Percentiles rank a stretch among this genome's conserved stretches.
phyloP scores from a whole-genome alignment of 177 flowering plant genomes.

The Tripterygium wilfordii region DNA sequence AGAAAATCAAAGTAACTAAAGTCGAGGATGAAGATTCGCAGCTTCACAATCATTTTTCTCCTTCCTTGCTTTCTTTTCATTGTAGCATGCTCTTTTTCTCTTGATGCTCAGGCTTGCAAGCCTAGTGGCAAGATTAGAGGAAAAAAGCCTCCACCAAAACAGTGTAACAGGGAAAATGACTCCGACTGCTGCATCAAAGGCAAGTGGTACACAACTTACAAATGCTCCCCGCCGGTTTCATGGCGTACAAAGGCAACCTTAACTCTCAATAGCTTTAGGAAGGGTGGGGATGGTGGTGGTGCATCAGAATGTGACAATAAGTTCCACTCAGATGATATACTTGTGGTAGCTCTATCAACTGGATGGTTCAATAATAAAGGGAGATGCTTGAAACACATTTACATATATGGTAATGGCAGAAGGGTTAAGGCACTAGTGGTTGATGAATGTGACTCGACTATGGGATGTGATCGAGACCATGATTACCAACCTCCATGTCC shows the following conservation, averaged over 20 bases:
- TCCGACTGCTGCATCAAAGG: slow-evolving; percentile 22
- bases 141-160: slow-evolving; percentile 14
- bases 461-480: slow-evolving; percentile 21
- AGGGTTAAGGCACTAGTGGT: slow-evolving; percentile 19
- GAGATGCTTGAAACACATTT: slow-evolving; percentile 16
- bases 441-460: slow-evolving; percentile 22
- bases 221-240: slow-evolving; percentile 26
- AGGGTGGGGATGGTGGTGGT: slow-evolving; percentile 31
- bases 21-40: no score
- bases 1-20: no score
- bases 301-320: slow-evolving; percentile 25
- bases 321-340: slow-evolving; percentile 24
- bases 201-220: slow-evolving; percentile 20
- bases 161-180: slow-evolving; percentile 20
- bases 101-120: neutral
- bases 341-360: slow-evolving; percentile 29
- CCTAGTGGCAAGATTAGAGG: no score
- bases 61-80: no score
- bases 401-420: slow-evolving; percentile 16
- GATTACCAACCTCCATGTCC: slow-evolving; percentile 21
- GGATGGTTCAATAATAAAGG: slow-evolving; percentile 19
- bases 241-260: slow-evolving; percentile 15
- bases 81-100: no score
- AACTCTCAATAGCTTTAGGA: slow-evolving; percentile 27
- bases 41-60: no score